Conservation (phyloP, 2,329 filamentous ascomycete genomes). For the Dryadomyces quercus-mongolicae region DNA sequence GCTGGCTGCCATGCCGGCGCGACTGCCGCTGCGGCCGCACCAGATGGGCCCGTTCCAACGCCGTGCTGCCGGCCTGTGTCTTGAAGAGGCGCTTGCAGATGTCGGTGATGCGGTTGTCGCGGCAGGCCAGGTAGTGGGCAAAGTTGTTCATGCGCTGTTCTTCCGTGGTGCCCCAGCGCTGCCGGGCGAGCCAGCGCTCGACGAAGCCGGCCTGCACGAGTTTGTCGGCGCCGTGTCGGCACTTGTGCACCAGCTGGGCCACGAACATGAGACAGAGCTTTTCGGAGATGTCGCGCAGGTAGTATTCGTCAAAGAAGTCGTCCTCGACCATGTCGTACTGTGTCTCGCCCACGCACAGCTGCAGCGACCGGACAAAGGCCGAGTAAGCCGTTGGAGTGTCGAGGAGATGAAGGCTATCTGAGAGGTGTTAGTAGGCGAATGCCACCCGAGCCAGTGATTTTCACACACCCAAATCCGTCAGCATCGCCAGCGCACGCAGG, state of each 20-base stretch:
- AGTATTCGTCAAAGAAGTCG: slow-evolving; percentile 49
- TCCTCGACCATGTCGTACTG: slow-evolving; percentile 40
- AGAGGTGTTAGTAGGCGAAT: slow-evolving; percentile 8
- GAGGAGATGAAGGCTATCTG: slow-evolving; percentile 32
- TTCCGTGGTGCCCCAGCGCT: slow-evolving; percentile 51
- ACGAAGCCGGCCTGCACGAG: slow-evolving; percentile 54
- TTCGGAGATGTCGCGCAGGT: slow-evolving; percentile 48
- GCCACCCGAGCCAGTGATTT: too few species aligned
- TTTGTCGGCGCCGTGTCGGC: slow-evolving; percentile 34
- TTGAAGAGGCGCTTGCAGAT: slow-evolving; percentile 37
- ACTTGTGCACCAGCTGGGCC: slow-evolving; percentile 45
- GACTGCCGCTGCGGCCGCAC: slow-evolving; percentile 20
- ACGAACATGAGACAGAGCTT: slow-evolving; percentile 47
- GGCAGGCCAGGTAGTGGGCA: slow-evolving; percentile 33
- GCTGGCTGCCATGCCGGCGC: neutral
- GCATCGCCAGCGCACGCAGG: slow-evolving; percentile 42
- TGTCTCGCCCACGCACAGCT: slow-evolving; percentile 39
- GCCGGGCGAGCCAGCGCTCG: slow-evolving; percentile 61
- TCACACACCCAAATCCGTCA: slow-evolving; percentile 35
- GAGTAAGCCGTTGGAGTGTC: slow-evolving; percentile 38
- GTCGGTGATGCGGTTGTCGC: slow-evolving; percentile 40
- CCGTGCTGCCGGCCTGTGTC: slow-evolving; percentile 37
- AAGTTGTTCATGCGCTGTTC: slow-evolving; percentile 44
- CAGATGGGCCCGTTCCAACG: slow-evolving; percentile 37
- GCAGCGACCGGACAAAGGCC: slow-evolving; percentile 48